phyloP scores from a whole-genome alignment of 805 yeast genomes.

The Candida insectorum region DNA sequence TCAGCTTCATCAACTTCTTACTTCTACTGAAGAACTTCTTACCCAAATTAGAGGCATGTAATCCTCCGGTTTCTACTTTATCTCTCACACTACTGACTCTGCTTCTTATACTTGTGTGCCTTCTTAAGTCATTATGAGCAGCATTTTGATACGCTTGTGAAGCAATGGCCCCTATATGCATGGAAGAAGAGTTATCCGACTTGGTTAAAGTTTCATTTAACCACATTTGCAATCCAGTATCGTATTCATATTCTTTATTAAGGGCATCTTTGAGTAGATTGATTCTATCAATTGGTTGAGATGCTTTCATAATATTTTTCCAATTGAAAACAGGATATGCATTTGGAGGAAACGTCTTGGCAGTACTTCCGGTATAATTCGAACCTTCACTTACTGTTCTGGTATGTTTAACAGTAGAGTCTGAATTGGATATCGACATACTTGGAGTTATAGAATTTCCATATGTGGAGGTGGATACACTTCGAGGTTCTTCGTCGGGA shows the following conservation, averaged over 20 bases:
- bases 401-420: not conserved
- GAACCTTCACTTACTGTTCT: slow-evolving; percentile 13
- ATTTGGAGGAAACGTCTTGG: slow-evolving; percentile 12
- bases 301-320: slow-evolving; percentile 36
- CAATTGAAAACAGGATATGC: slow-evolving; percentile 38
- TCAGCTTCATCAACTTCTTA: slow-evolving; percentile 45
- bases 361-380: slow-evolving; percentile 6
- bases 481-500: slow-evolving; percentile 4
- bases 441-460: slow-evolving; percentile 8
- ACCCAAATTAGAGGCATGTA: slow-evolving; percentile 52
- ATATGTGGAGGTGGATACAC: not conserved
- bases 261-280: slow-evolving; percentile 41
- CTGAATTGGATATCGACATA: slow-evolving; percentile 1
- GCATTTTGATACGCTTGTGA: slow-evolving; percentile 66
- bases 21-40: slow-evolving; percentile 56
- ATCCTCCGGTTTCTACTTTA: slow-evolving; percentile 42
- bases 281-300: slow-evolving; percentile 42
- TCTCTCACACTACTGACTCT: slow-evolving; percentile 48
- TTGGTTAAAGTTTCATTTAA: slow-evolving; percentile 43
- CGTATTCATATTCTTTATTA: slow-evolving; percentile 39
- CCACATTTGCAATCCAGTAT: slow-evolving; percentile 61
- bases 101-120: slow-evolving; percentile 47
- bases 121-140: slow-evolving; percentile 49
- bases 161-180: slow-evolving; percentile 53
- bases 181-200: slow-evolving; percentile 29